A percentile compares a stretch with the other conserved stretches of the same genome.
These are phyloP conservation scores for Kluyveromyces dobzhanskii DNA, from an alignment of 805 yeast genomes.

Conservation along the genomic window DNA sequence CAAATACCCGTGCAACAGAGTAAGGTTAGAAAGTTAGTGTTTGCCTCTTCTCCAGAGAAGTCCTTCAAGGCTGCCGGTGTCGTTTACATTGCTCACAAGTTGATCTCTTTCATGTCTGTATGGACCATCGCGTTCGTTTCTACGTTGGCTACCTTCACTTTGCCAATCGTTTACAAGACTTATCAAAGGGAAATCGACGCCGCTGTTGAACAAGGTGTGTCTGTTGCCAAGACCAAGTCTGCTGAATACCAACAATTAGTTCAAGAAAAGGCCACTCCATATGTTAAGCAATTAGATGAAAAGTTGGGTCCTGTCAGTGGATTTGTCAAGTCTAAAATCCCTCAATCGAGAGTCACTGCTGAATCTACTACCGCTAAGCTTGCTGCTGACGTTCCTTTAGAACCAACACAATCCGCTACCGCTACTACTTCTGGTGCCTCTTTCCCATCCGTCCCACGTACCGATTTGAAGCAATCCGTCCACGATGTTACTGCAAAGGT, in stretches of 20 bases:
- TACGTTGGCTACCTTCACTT: constrained; percentile 57
- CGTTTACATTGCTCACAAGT: constrained; percentile 56
- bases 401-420: constrained; percentile 5
- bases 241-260: constrained; percentile 38
- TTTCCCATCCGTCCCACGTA: constrained; percentile 33
- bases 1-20: constrained; percentile 45
- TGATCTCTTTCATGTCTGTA: constrained; percentile 69
- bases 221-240: constrained; percentile 44
- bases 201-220: constrained; percentile 39
- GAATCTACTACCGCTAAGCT: constrained; percentile 19
- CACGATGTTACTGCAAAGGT: constrained; percentile 1
- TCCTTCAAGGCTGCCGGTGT: constrained; percentile 67
- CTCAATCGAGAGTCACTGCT: constrained; percentile 45
- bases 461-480: constrained; percentile 10
- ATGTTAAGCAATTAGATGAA: constrained; percentile 45
- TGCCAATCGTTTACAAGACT: constrained; percentile 65
- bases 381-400: constrained; percentile 21
- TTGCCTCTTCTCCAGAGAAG: constrained; percentile 61
- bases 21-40: constrained; percentile 46
- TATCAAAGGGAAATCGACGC: constrained; percentile 74
- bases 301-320: constrained; percentile 61
- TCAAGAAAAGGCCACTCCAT: constrained; percentile 52
- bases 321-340: constrained; percentile 38
- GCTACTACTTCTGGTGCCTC: constrained; percentile 25
- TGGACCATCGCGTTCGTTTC: constrained; percentile 54